Percentiles rank a stretch among this genome's conserved stretches.
These are phyloP conservation scores for Pseudopithomyces maydicus DNA, from an alignment of 2,329 filamentous ascomycete species.

Conservation along the genomic window DNA sequence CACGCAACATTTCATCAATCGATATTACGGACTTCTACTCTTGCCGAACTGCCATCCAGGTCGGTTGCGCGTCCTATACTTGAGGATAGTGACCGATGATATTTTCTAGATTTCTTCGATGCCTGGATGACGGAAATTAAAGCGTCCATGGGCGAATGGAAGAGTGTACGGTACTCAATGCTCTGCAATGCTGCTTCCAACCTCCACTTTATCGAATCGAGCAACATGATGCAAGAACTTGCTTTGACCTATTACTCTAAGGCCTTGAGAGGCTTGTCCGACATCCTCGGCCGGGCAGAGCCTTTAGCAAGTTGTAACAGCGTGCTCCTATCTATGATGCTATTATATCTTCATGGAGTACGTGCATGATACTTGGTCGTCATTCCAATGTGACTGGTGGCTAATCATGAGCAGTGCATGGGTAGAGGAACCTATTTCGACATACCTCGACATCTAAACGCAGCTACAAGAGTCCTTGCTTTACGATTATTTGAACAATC, in stretches of 20 bases:
- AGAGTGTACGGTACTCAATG: constrained; percentile 36
- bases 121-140: constrained; percentile 37
- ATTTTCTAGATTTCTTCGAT: constrained; percentile 26
- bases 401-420: constrained; percentile 11
- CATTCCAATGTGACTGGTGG: neutral
- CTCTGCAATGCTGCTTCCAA: constrained; percentile 23
- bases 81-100: neutral
- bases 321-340: constrained; percentile 18
- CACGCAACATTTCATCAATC: constrained; percentile 18
- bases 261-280: constrained; percentile 14
- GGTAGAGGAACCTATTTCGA: constrained; percentile 18
- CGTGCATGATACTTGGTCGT: neutral
- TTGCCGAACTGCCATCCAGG: constrained; percentile 32
- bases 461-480: constrained; percentile 16
- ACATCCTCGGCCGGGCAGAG: constrained; percentile 3
- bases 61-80: neutral
- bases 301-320: constrained; percentile 14
- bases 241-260: constrained; percentile 19
- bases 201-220: constrained; percentile 15
- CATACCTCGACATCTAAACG: constrained; percentile 16
- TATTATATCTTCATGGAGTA: constrained; percentile 21
- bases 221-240: constrained; percentile 13
- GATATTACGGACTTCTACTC: constrained; percentile 24
- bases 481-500: constrained; percentile 14
- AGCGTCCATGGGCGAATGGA: constrained; percentile 28